Base-by-base conservation (phyloP, 164 flowering plant species). In the Nymphaea thermarum region DNA sequence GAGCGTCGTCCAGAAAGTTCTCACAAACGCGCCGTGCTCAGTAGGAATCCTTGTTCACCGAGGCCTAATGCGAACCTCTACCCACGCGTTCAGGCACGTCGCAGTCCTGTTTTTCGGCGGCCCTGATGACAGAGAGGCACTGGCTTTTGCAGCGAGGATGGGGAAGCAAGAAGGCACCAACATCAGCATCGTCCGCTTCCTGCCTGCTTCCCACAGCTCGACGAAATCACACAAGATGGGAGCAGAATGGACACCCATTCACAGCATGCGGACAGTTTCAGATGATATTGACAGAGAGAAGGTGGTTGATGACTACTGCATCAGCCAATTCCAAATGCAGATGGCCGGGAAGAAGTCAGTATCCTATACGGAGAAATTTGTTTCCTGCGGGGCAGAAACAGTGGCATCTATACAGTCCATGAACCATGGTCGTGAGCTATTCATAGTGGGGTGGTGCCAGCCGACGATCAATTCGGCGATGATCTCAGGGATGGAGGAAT, bases 101-200 rank as follows among this genome's bases (percentile, higher is more conserved):
- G 80, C 72, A 10, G 59, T 78, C 47, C 44, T 82, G 43, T 82
- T 82, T 73, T 63, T 80, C 6, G 82, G 83, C 4, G 82, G 83
- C 4, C 43, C 66, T 2, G 83, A 82, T 16, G 82, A 80, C 18
- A 55, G 77, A 2, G 83, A 82, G 71, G 82, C 82, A 6, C 65
- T 82, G 11, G 51, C 81, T 25, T 53, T 67, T 41, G 78, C 64
- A n/a, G 63, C 66, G 17, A 45, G 68, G 8, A 76, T 72, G 75
- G 65, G 71, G 3, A 18, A 64, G 17, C 68, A 66, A 61, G 60
- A 61, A 4, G 43, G 60, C 25, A 67, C 70, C 3, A 44, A 25
- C 4, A 6, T 70, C 18, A 67, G 59, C 11, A 60, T 67, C 25
- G 51, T 76, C 12, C 68, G 69, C 11, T 69, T 72, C 64, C 51